Base-by-base conservation (phyloP, 495 filamentous ascomycete genomes). In the Stereocaulon alpinum region DNA sequence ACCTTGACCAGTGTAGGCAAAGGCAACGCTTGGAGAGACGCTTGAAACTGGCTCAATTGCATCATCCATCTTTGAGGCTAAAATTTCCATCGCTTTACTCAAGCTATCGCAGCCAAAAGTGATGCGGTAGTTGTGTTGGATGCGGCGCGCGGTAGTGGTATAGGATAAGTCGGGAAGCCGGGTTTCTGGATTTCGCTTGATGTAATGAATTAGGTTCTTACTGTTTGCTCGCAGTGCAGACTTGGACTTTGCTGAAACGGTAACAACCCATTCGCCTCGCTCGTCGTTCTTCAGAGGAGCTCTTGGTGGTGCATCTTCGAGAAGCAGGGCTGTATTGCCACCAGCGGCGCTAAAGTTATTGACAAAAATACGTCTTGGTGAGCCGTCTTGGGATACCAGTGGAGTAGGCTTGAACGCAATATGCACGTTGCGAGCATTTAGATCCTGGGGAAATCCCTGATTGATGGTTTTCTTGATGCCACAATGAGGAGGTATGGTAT, bases 381-480 rank as follows among this genome's bases (percentile, higher is more conserved):
- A 81, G 34, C 79, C 83, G 56, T 81, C 80, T 42, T 79, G 80
- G 12, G 83, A 75, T 24, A 73, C 74, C 70, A 84, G 87, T 0
- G 84, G 80, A 6, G 83, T 84, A 24, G 77, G 73, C 64, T 78
- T 75, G 22, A 76, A 68, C 5, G 82, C 81, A 66, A 84, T 82
- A 67, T 94, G 86, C 34, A 92, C 86, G 58, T 89, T 89, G 41
- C 89, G 85, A 60, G 89, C 79, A 0, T 73, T 74, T 4, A 91
- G 70, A 66, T 92, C 87, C 37, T 81, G 82, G 0, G 89, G 88
- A 75, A 92, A 92, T 40, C 81, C 85, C 75, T 86, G 81, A 78
- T 94, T 82, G 78, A 92, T 80, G 70, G 81, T 82, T 17, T 77
- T 81, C 74, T 94, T 92, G 76, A 92, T 91, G 18, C 89, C 89